Evolutionary conservation across 192 early-diverging fungal genomes (phyloP), one percentile per base, ranked within the genome.

Genomic region (Pilaira anomala): DNA sequence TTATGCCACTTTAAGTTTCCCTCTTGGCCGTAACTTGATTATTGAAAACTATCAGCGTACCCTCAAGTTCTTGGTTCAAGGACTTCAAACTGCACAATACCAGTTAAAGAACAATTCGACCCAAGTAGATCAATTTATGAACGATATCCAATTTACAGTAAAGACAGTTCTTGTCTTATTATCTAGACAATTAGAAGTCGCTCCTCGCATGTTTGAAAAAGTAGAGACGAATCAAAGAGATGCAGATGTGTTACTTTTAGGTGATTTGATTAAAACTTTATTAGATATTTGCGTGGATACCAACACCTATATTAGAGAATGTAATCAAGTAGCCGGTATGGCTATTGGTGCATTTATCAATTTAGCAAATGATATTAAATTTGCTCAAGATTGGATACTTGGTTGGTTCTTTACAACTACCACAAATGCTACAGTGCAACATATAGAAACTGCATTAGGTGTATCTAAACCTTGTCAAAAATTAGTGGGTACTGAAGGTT

Each of bases 291-390:
- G 63, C 8, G 36, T 45, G 0, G 28, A 63, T 28, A 51, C 64
- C 7, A 7, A 55, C 7, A 49, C 46, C 4, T 76, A 71, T 50
- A 56, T 58, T 28, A 73, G 70, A 30, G 77, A 79, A 16, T 72
- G 75, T 33, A 57, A 60, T n/a, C 77, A 76, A 42, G 61, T 76
- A 14, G 54, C 74, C 1, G 77, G 74, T 16, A 76, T 76, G 77
- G 52, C 65, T 0, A 46, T 79, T 11, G 74, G 67, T 0, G 62
- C 77, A 14, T 44, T 58, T 3, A 45, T 73, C 2, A 72, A 79
- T 48, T 33, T 71, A 19, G 36, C 56, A 7, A 54, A 59, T 1
- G 22, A 65, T 36, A 13, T 50, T 8, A 18, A 51, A 13, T 52
- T 61, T 55, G 64, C 62, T 11, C 49, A 61, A 6, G 59, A 62